phyloP scores from a whole-genome alignment of 768 basidiomycete genomes.

The Lepiota venenata region DNA sequence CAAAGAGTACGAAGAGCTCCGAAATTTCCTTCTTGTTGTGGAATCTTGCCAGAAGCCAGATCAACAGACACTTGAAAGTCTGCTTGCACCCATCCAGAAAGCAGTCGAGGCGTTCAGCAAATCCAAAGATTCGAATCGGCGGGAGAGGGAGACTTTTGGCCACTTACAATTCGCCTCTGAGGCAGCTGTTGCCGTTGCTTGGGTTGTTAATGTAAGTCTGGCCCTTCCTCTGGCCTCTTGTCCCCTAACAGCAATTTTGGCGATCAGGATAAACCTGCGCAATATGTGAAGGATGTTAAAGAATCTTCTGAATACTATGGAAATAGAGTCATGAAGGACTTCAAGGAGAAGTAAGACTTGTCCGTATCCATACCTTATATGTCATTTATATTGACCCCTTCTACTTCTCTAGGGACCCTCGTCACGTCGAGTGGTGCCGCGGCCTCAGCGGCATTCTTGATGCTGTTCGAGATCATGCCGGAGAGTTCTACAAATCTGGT shows the following conservation, averaged over 20 bases:
- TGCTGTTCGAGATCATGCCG: slow-evolving; percentile 76
- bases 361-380: background rate
- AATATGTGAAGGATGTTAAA: slow-evolving; percentile 78
- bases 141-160: slow-evolving; percentile 78
- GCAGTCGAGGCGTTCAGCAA: slow-evolving; percentile 76
- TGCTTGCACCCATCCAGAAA: slow-evolving; percentile 67
- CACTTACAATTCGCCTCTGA: slow-evolving; percentile 83
- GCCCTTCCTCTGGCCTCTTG: background rate
- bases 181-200: slow-evolving; percentile 77
- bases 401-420: slow-evolving; percentile 59
- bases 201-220: slow-evolving; percentile 76
- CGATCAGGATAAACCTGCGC: slow-evolving; percentile 72
- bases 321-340: slow-evolving; percentile 88
- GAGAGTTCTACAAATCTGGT: slow-evolving; percentile 84
- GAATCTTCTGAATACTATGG: slow-evolving; percentile 87
- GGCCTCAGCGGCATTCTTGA: slow-evolving; percentile 69
- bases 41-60: slow-evolving; percentile 80
- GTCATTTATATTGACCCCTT: background rate
- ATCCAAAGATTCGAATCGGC: slow-evolving; percentile 76
- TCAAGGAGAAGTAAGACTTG: slow-evolving; percentile 78
- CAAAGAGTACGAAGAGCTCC: slow-evolving; percentile 63
- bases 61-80: slow-evolving; percentile 46
- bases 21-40: slow-evolving; percentile 63
- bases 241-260: background rate
- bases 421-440: slow-evolving; percentile 87